A percentile compares a stretch with the other conserved stretches of the same genome.
These are phyloP conservation scores for Aspergillus sp. DNA, from an alignment of 2,329 filamentous ascomycete species.

Conservation along the genomic window DNA sequence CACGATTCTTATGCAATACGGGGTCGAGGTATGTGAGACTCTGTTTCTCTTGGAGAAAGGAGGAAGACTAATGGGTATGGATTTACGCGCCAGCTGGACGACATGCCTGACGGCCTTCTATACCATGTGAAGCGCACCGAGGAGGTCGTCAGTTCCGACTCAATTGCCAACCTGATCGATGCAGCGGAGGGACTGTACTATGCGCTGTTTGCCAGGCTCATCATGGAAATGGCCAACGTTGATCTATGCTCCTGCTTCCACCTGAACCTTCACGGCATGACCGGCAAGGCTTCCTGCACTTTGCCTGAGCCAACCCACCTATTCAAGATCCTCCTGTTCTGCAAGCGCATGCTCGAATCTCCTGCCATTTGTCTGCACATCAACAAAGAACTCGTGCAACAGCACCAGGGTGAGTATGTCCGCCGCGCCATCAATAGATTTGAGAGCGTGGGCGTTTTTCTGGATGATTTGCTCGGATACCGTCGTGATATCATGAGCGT, in stretches of 20 bases:
- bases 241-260: constrained; percentile 35
- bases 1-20: constrained; percentile 33
- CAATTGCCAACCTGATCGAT: constrained; percentile 31
- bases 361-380: constrained; percentile 26
- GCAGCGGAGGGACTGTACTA: constrained; percentile 39
- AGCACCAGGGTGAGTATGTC: constrained; percentile 32
- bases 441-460: constrained; percentile 9
- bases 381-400: constrained; percentile 25
- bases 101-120: constrained; percentile 26
- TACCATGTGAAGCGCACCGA: constrained; percentile 34
- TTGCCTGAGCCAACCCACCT: constrained; percentile 38
- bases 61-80: background rate
- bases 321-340: constrained; percentile 32
- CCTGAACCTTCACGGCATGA: constrained; percentile 20
- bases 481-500: constrained; percentile 27
- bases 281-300: constrained; percentile 15
- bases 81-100: constrained; percentile 30
- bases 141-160: constrained; percentile 24
- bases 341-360: constrained; percentile 33
- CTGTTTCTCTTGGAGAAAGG: background rate
- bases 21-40: constrained; percentile 29
- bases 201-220: constrained; percentile 34
- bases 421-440: constrained; percentile 21
- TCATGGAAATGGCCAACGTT: constrained; percentile 37
- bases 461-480: constrained; percentile 30